Conservation (phyloP, 768 basidiomycete species). For the Boletus reticulatus region DNA sequence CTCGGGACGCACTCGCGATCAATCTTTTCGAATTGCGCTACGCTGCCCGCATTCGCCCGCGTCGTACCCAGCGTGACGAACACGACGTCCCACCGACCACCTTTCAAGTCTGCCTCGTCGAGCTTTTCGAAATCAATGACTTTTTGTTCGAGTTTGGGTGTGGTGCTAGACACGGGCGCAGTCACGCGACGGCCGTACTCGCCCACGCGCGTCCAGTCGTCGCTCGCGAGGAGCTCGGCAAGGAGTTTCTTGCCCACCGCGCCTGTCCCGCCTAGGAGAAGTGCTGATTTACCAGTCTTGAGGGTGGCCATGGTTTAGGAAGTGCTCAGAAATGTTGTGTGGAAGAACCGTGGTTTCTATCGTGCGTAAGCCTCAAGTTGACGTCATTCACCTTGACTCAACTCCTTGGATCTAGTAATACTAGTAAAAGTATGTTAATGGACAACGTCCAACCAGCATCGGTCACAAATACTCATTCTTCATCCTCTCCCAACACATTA, state of each 20-base stretch:
- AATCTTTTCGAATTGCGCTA: conserved; percentile 69
- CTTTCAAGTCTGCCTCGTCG: conserved; percentile 46
- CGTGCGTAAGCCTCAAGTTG: no score
- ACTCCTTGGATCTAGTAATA: no score
- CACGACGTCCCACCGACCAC: conserved; percentile 70
- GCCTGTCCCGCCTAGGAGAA: conserved; percentile 76
- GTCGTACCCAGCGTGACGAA: conserved; percentile 77
- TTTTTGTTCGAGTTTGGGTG: conserved; percentile 52
- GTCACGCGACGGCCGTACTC: conserved; percentile 72
- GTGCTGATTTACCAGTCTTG: conserved; percentile 41
- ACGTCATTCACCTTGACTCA: no score
- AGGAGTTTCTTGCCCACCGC: conserved; percentile 63
- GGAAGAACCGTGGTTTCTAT: no score
- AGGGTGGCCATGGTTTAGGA: neutral
- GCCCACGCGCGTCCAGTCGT: conserved; percentile 55
- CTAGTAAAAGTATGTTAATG: no score
- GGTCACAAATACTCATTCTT: conserved; percentile 27
- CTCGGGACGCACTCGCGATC: conserved; percentile 59
- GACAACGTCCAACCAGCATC: no score
- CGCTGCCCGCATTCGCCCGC: conserved; percentile 55
- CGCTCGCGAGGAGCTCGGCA: conserved; percentile 54
- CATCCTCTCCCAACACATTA: conserved; percentile 53
- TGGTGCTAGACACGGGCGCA: neutral
- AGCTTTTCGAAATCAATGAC: conserved; percentile 68
- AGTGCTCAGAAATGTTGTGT: no score